Evolutionary conservation across 148 eudicot genomes (phyloP), one percentile per base, ranked within the genome.

Genomic region (Chenopodium suecicum): DNA sequence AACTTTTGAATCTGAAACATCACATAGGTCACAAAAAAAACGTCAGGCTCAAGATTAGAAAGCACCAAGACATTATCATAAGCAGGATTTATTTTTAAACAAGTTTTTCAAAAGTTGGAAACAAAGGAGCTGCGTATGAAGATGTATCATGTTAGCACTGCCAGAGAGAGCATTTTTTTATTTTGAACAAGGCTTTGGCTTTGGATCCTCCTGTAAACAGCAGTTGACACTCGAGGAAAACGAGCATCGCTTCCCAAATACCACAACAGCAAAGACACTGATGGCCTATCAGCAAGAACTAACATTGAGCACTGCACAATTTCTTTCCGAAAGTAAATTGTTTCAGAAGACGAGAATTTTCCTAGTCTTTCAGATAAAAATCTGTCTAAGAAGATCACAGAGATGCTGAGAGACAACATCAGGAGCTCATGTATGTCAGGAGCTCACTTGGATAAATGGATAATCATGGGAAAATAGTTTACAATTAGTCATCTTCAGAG

Each of bases 1-100:
- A 83, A 83, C 86, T 83, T 83, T 82, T 83, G 80, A 54, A 83
- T 58, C 82, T 83, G 82, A 23, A 79, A 48, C 66, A 56, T 71
- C 75, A 73, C 34, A 34, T 22, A 47, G 58, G 73, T 70, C 44
- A 70, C 23, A 22, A 32, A 58, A 62, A n/a, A 25, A 12, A 13
- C 13, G 4, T 56, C 62, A 56, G 22, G 62, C 62, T 56, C 62
- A 17, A 14, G 62, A 17, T 56, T 56, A 56, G 62, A 5, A 56
- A 17, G 56, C 11, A 50, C 13, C 56, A 50, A 52, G 17, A 52
- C 14, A 52, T 52, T 52, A 52, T 2, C 12, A 52, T 52, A 14
- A 56, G 62, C 54, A 50, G 0, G 14, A 50, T 13, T 50, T 50
- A 17, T 56, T 56, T 14, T 56, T 14, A 6, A 46, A 9, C 9